These are phyloP conservation scores for Blastomyces parvus DNA, from an alignment of 2,329 filamentous ascomycete species.

Conservation along the genomic window DNA sequence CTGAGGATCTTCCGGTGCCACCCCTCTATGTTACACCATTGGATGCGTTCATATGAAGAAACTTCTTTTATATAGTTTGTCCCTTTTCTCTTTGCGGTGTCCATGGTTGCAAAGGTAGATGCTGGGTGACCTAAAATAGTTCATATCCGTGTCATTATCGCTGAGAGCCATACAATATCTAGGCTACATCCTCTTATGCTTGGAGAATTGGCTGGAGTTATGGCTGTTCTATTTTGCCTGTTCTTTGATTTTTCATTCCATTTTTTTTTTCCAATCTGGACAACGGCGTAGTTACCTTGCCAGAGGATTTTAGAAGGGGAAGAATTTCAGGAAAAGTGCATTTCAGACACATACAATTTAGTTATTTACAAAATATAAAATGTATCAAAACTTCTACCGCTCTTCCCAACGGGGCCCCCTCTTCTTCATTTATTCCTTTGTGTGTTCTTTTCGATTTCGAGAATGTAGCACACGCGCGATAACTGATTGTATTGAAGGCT, in stretches of 20 bases:
- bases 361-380: no score
- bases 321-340: not conserved
- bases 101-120: not conserved
- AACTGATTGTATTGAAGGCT: not conserved
- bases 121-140: not conserved
- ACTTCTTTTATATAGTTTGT: no score
- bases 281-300: not conserved
- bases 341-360: not conserved
- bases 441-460: constrained; percentile 2
- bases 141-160: not conserved
- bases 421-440: not conserved
- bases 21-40: not conserved
- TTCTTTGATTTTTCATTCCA: not conserved
- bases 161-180: not conserved
- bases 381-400: no score
- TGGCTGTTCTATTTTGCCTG: not conserved
- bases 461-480: not conserved
- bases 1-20: no score
- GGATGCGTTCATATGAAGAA: not conserved
- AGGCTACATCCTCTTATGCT: not conserved
- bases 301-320: not conserved
- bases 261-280: not conserved
- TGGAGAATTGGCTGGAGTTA: not conserved
- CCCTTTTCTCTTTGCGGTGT: not conserved
- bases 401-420: not conserved